phyloP scores from a whole-genome alignment of 805 yeast species.

The Candida chilensis region DNA sequence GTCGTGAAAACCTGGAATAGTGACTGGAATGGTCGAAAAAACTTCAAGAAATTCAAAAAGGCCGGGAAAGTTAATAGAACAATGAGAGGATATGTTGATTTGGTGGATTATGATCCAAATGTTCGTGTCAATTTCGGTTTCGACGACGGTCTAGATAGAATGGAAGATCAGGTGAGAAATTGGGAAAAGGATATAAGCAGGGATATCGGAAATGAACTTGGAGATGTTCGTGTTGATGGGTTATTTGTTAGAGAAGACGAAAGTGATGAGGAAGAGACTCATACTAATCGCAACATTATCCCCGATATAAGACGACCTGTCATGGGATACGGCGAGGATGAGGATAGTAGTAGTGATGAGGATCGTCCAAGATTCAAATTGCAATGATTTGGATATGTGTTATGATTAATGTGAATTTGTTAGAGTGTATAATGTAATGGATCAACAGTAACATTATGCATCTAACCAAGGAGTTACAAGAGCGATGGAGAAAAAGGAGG shows the following conservation, averaged over 20 bases:
- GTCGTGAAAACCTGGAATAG: conserved; percentile 2
- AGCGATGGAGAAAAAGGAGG: too few species aligned
- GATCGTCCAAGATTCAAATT: conserved; percentile 25
- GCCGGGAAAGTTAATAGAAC: conserved; percentile 6
- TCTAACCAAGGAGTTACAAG: too few species aligned
- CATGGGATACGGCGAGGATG: conserved; percentile 8
- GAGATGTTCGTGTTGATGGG: conserved; percentile 35
- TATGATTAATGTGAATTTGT: too few species aligned
- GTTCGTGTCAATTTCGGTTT: not conserved
- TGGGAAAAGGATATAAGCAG: not conserved
- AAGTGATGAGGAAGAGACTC: too few species aligned
- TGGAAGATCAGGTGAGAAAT: not conserved
- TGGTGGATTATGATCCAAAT: conserved; percentile 11
- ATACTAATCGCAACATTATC: too few species aligned
- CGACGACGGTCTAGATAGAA: not conserved
- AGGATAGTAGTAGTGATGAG: conserved; percentile 16
- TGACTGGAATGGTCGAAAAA: conserved; percentile 20
- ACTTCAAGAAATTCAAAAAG: conserved; percentile 24
- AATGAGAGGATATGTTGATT: conserved; percentile 19
- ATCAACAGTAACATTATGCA: too few species aligned
- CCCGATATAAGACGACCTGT: too few species aligned
- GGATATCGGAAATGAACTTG: conserved; percentile 11
- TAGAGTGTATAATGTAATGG: too few species aligned
- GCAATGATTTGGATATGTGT: too few species aligned
- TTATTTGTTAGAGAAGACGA: too few species aligned